Percentiles rank a stretch among this genome's conserved stretches.
phyloP scores from a whole-genome alignment of 2,329 filamentous ascomycete species.

The Aspergillus persii region DNA sequence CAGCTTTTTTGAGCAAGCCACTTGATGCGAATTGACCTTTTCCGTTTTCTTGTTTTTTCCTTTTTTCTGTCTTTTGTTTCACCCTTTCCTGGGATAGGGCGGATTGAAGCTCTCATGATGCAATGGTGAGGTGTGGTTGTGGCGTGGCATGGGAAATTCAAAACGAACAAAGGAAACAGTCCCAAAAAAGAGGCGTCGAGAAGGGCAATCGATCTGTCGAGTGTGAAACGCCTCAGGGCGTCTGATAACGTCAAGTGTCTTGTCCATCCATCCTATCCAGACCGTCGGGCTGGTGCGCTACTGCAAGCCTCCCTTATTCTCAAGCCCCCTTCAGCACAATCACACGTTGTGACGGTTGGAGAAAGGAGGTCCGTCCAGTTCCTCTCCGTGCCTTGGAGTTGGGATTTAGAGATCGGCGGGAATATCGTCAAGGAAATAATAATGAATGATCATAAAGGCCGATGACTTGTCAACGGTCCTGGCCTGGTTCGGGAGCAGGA shows the following conservation, averaged over 20 bases:
- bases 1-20: background rate
- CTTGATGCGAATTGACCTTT: background rate
- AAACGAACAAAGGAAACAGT: background rate
- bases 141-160: background rate
- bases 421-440: slow-evolving; percentile 4
- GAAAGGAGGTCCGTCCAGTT: background rate
- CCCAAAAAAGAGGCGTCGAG: background rate
- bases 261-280: background rate
- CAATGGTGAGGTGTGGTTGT: background rate
- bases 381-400: background rate
- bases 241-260: background rate
- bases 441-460: slow-evolving; percentile 8
- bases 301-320: background rate
- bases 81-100: background rate
- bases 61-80: background rate
- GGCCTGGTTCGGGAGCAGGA: slow-evolving; percentile 2
- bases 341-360: background rate
- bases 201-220: background rate
- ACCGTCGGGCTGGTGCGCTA: background rate
- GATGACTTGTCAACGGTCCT: slow-evolving; percentile 14
- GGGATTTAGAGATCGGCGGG: background rate
- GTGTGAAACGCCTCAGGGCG: background rate
- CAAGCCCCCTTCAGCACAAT: background rate
- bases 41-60: background rate
- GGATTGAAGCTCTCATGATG: background rate